Percentiles rank a stretch among this genome's conserved stretches.
phyloP scores from a whole-genome alignment of 164 flowering plant species.

The Berberis vulgaris region DNA sequence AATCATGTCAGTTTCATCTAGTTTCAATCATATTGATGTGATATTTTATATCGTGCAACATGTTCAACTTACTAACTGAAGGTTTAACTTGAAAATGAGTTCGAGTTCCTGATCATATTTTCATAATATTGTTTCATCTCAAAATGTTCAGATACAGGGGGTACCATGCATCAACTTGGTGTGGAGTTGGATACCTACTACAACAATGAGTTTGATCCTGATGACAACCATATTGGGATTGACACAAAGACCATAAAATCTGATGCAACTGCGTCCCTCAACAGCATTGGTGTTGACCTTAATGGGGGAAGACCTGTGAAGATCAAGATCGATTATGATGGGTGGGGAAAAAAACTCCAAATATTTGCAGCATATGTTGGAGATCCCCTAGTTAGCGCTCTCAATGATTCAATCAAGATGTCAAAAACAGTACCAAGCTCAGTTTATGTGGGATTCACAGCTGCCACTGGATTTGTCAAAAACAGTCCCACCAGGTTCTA shows the following conservation, averaged over 20 bases:
- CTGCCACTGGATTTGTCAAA: conserved; percentile 23
- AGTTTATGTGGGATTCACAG: conserved; percentile 38
- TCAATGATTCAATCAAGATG: conserved; percentile 24
- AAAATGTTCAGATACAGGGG: conserved; percentile 17
- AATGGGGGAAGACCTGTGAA: conserved; percentile 30
- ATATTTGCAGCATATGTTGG: conserved; percentile 23
- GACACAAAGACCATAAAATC: conserved; percentile 28
- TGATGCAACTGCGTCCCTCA: conserved; percentile 20
- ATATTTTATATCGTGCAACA: no score
- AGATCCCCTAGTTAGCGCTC: conserved; percentile 14
- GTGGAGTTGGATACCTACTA: conserved; percentile 43
- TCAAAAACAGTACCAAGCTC: conserved; percentile 24
- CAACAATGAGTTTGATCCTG: conserved; percentile 36
- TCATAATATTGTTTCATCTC: neutral
- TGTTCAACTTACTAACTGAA: no score
- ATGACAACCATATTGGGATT: conserved; percentile 38
- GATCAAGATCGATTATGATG: conserved; percentile 32
- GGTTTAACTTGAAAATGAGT: no score
- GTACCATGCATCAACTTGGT: conserved; percentile 26
- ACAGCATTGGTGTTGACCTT: conserved; percentile 23
- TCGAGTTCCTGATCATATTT: no score
- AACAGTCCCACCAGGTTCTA: conserved; percentile 31
- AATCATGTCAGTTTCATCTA: no score
- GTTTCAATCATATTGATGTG: no score
- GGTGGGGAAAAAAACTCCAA: conserved; percentile 18